phyloP scores from a whole-genome alignment of 2,329 filamentous ascomycete species.

The Hypoxylon sp. region DNA sequence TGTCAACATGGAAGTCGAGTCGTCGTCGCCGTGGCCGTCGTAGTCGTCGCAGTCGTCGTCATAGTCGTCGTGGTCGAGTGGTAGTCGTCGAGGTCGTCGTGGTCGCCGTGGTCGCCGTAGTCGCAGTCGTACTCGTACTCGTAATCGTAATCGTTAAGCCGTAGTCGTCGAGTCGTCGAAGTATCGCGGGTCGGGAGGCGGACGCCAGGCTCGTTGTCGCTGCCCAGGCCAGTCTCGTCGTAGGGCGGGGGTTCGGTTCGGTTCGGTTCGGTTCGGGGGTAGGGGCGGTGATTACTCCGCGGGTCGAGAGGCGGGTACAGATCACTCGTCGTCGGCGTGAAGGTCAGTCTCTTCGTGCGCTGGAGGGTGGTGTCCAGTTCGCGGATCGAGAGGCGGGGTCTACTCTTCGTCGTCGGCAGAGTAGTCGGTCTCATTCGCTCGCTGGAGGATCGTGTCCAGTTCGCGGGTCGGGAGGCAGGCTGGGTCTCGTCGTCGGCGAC shows the following conservation, averaged over 20 bases:
- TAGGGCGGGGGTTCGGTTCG: conserved; percentile 1
- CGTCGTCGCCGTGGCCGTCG: too few relatives aligned
- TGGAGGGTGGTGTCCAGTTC: conserved; percentile 11
- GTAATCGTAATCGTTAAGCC: too few relatives aligned
- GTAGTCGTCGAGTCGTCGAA: too few relatives aligned
- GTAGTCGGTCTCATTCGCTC: conserved; percentile 3
- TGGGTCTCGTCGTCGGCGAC: conserved; percentile 4
- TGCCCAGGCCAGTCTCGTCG: background rate
- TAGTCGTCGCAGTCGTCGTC: too few relatives aligned
- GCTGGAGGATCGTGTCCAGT: conserved; percentile 3
- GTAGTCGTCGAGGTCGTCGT: too few relatives aligned
- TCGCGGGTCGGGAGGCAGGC: conserved; percentile 1
- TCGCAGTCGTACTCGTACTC: too few relatives aligned
- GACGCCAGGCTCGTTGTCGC: conserved; percentile 8
- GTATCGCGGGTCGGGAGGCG: conserved; percentile 13
- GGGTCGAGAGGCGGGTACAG: conserved; percentile 6
- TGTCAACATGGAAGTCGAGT: too few relatives aligned
- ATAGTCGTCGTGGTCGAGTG: too few relatives aligned
- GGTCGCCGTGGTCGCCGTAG: too few relatives aligned
- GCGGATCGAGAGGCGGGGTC: conserved; percentile 18
- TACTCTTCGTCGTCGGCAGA: conserved; percentile 1
- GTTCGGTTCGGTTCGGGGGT: conserved; percentile 21
- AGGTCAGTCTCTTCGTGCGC: background rate
- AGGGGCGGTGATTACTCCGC: background rate
- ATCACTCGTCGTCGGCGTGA: conserved; percentile 1